These are phyloP conservation scores for Psilocybe cyanescens DNA, from an alignment of 768 basidiomycete genomes.

Conservation along the genomic window DNA sequence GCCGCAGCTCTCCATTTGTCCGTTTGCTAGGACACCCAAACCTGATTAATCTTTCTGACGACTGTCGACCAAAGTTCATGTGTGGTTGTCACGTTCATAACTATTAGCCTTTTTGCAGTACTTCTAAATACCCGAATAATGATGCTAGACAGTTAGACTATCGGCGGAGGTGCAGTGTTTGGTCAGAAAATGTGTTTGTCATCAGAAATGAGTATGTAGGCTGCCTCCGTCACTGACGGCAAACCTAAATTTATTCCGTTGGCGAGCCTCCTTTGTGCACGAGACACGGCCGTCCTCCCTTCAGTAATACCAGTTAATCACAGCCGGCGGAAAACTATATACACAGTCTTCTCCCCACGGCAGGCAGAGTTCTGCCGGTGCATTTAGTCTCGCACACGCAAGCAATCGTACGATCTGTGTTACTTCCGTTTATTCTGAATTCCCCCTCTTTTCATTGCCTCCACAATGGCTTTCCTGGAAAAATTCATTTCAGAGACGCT, in stretches of 20 bases:
- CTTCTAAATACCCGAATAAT: not conserved
- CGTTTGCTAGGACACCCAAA: no score
- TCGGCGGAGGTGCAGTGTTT: no score
- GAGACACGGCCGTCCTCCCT: not conserved
- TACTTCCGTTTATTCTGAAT: not conserved
- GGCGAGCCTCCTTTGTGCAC: not conserved
- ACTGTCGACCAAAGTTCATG: no score
- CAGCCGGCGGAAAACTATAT: conserved; percentile 4
- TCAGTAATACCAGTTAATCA: conserved; percentile 6
- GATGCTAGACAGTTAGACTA: no score
- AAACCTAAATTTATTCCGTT: not conserved
- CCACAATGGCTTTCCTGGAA: conserved; percentile 25
- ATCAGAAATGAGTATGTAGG: not conserved
- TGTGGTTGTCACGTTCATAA: no score
- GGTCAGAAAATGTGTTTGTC: not conserved
- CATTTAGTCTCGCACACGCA: not conserved
- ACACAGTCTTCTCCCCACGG: conserved; percentile 6
- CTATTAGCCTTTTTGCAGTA: not conserved
- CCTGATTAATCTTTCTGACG: no score
- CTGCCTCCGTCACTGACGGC: not conserved
- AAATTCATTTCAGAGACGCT: conserved; percentile 36
- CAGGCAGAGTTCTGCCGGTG: conserved; percentile 4
- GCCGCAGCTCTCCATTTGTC: no score
- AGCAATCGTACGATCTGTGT: not conserved
- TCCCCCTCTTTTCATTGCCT: not conserved